phyloP scores from a whole-genome alignment of 75 land plant genomes.

The Larix kaempferi region DNA sequence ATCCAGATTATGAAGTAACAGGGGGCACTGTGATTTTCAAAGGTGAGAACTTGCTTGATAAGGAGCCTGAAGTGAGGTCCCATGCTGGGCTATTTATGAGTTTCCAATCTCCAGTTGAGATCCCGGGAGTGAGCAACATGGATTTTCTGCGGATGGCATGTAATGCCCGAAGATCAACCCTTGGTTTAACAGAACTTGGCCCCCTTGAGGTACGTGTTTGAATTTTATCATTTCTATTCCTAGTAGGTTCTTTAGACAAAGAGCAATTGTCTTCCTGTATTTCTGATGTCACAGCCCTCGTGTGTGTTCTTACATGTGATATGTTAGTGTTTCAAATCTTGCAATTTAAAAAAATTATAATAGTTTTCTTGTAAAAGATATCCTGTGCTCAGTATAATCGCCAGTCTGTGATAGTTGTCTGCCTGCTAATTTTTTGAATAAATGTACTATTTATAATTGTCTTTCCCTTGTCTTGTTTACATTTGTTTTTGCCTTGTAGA shows the following conservation, averaged over 20 bases:
- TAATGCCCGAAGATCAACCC: constrained; percentile 74
- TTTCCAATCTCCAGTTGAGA: constrained; percentile 93
- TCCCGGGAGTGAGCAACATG: constrained; percentile 92
- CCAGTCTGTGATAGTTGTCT: background rate
- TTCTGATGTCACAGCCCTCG: background rate
- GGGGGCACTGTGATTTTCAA: constrained; percentile 79
- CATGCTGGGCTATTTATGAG: constrained; percentile 93
- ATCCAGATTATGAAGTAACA: constrained; percentile 97
- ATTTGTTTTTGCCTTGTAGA: background rate
- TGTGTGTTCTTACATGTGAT: background rate
- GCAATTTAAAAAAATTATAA: background rate
- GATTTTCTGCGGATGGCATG: constrained; percentile 93
- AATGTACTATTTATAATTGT: background rate
- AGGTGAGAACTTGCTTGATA: constrained; percentile 84
- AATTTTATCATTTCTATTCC: constrained; percentile 1
- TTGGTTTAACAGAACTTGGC: constrained; percentile 66
- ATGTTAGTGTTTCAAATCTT: background rate
- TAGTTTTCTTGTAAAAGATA: no score
- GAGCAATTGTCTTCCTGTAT: background rate
- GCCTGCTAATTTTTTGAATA: background rate
- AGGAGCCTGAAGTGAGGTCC: constrained; percentile 91
- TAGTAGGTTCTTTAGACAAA: background rate
- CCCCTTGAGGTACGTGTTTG: constrained; percentile 74
- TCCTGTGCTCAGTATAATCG: no score
- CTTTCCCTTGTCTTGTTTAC: background rate